Evolutionary conservation across 306 rosid species (phyloP).

Genomic region (Prunus kanzakura): DNA sequence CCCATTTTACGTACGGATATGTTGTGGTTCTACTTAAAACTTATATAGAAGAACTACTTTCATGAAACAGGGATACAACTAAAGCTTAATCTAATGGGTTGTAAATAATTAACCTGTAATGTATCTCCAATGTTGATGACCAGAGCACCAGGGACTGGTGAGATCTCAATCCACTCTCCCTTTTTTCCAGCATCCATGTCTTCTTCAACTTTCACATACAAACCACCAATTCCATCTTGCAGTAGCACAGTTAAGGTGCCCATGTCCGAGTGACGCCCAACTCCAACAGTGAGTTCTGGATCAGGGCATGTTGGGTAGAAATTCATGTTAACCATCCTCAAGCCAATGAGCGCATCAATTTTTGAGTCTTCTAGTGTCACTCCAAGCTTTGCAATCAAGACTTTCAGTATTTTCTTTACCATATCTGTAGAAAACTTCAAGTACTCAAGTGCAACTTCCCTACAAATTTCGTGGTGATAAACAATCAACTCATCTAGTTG

Average conservation of each 20-base stretch:
- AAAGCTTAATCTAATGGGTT: neutral
- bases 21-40: no score
- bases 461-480: neutral
- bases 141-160: constrained; percentile 58
- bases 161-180: constrained; percentile 55
- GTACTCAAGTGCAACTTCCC: constrained; percentile 56
- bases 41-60: neutral
- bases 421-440: constrained; percentile 38
- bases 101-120: constrained; percentile 25
- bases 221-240: constrained; percentile 70
- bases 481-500: neutral
- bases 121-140: constrained; percentile 60
- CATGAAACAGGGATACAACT: neutral
- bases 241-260: constrained; percentile 56
- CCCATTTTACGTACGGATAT: neutral
- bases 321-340: constrained; percentile 56
- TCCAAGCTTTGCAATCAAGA: constrained; percentile 42
- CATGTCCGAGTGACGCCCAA: constrained; percentile 69
- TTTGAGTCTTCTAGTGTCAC: constrained; percentile 34
- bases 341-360: constrained; percentile 35
- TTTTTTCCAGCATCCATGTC: constrained; percentile 10
- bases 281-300: constrained; percentile 73
- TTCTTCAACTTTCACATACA: constrained; percentile 49
- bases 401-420: constrained; percentile 35
- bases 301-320: constrained; percentile 66